phyloP scores from a whole-genome alignment of 345 rosid genomes.

The Corymbia maculata region DNA sequence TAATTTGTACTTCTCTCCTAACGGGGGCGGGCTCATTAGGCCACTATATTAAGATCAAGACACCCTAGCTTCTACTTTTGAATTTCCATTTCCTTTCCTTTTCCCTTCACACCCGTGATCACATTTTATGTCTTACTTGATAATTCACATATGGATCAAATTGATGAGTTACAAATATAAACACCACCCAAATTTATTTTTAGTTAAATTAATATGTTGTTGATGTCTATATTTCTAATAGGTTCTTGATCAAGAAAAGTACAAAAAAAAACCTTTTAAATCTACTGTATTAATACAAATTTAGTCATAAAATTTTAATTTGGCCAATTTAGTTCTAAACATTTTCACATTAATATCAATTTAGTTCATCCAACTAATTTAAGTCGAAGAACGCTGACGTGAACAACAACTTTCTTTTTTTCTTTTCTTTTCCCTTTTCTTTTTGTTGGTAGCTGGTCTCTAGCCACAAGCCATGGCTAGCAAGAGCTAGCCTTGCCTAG shows the following conservation, averaged over 20 bases:
- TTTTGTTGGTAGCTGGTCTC: background rate
- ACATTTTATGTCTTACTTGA: background rate
- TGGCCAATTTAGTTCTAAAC: no score
- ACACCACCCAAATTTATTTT: background rate
- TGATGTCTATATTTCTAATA: background rate
- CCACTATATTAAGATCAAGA: background rate
- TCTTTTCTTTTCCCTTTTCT: background rate
- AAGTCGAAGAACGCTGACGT: no score
- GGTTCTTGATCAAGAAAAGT: background rate
- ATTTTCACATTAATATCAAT: no score
- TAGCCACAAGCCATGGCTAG: background rate
- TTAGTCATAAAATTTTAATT: background rate
- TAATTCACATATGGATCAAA: background rate
- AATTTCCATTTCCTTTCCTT: background rate
- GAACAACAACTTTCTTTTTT: no score
- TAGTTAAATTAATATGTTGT: background rate
- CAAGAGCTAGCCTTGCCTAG: rapidly evolving
- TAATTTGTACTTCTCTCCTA: background rate
- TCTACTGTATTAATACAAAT: background rate
- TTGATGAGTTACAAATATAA: background rate
- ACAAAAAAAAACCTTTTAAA: no score
- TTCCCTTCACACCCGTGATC: background rate
- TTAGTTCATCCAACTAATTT: no score
- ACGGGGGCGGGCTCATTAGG: background rate
- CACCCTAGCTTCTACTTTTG: background rate